Evolutionary conservation across 257 asterid genomes (phyloP), one percentile per base, ranked within the genome.

Genomic region (Sherardia arvensis): DNA sequence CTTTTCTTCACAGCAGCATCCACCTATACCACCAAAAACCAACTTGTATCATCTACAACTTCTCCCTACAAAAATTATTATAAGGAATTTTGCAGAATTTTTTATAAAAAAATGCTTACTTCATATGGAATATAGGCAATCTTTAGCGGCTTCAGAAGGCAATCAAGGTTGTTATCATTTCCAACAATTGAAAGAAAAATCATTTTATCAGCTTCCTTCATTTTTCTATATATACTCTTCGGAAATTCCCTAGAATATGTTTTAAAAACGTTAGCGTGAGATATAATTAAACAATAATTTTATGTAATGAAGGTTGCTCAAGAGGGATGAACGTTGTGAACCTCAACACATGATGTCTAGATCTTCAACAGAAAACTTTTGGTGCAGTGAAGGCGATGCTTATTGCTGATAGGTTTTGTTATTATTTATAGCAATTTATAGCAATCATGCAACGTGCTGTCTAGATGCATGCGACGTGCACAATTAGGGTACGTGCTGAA

Each of bases 151-250:
- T 64, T 73, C 4, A 88, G 73, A 11, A 91, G 86, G 66, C 92
- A 83, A 26, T 81, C 81, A 3, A 91, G 78, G 32, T 85, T 87
- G 40, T 91, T 91, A 21, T 81, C 94, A 69, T 91, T 86, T 76
- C 62, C 83, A 10, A 86, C 53, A 62, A 86, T 94, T 23, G 98
- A 91, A 20, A 84, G 72, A 75, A 91, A 91, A 2, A 91, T 64
- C 1, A 85, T 72, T 67, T 71, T 82, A 0, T 68, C 40, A 28
- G 79, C 84, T 7, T 80, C 78, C 28, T 83, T 20, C n/a, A 43
- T 78, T 18, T 75, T 0, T 20, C 73, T 0, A 18, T n/a, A n/a
- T n/a, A n/a, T 66, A 71, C 48, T 81, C 74, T 3, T 26, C 7
- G 68, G 75, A 38, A 65, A 91, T 85, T 7, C 79, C 93, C 97